Percentiles rank a stretch among this genome's conserved stretches.
Conservation (phyloP, 1,284 basidiomycete species). For the Tilletia indica region DNA sequence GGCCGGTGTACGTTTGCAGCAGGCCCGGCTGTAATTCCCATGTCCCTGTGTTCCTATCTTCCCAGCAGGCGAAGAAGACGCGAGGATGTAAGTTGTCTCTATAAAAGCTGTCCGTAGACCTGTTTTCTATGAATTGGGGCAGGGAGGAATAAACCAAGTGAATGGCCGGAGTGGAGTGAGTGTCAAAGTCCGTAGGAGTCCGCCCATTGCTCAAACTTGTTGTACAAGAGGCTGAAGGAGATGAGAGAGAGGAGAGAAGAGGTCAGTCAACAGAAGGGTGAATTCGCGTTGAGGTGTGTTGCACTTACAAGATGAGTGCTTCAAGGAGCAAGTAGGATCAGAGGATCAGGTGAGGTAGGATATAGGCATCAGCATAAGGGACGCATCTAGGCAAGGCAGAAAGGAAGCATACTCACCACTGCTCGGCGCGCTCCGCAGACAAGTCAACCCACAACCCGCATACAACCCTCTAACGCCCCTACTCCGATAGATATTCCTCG, state of each 20-base stretch:
- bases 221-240: slow-evolving; percentile 35
- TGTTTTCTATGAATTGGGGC: no score
- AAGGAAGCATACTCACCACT: slow-evolving; percentile 28
- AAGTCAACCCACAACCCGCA: slow-evolving; percentile 88
- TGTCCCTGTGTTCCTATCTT: no score
- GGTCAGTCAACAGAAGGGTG: neutral
- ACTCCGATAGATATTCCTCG: slow-evolving; percentile 70
- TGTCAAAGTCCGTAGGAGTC: slow-evolving; percentile 36
- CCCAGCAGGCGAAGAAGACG: no score
- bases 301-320: slow-evolving; percentile 14
- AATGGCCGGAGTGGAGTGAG: no score
- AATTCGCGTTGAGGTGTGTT: no score
- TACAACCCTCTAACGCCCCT: slow-evolving; percentile 84
- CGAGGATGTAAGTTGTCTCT: no score
- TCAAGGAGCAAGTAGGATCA: neutral
- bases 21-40: no score
- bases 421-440: slow-evolving; percentile 74
- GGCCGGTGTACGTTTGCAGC: no score
- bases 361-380: neutral
- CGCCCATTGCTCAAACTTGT: slow-evolving; percentile 45
- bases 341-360: neutral
- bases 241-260: neutral
- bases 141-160: no score
- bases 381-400: neutral
- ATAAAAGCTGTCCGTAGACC: no score